A percentile compares a stretch with the other conserved stretches of the same genome.
phyloP scores from a whole-genome alignment of 164 flowering plant genomes.

The Annona cherimola region DNA sequence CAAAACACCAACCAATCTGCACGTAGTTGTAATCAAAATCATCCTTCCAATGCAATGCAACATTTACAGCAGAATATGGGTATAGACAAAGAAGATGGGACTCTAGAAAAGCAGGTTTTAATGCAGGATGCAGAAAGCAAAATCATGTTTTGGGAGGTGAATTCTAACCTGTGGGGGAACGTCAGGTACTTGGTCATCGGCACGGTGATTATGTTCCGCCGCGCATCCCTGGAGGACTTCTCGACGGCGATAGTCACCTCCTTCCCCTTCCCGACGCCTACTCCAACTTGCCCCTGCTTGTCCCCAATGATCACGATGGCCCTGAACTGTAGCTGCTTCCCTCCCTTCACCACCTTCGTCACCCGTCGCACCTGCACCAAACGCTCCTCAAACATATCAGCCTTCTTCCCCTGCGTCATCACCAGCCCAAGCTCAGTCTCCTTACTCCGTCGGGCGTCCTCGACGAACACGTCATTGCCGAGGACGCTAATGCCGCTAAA shows the following conservation, averaged over 20 bases:
- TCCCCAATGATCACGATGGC: constrained; percentile 89
- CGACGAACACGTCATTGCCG: constrained; percentile 62
- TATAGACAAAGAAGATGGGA: background rate
- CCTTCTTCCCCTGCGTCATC: constrained; percentile 52
- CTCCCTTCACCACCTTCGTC: constrained; percentile 98
- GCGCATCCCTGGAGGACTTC: constrained; percentile 70
- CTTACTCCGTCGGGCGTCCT: constrained; percentile 71
- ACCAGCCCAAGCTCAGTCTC: constrained; percentile 42
- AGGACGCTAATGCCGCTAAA: constrained; percentile 64
- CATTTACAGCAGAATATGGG: background rate
- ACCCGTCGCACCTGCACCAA: constrained; percentile 93
- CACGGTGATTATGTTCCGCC: constrained; percentile 67
- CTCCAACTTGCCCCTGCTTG: constrained; percentile 87
- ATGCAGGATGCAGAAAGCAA: background rate
- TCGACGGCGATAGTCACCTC: constrained; percentile 77
- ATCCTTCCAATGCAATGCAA: background rate
- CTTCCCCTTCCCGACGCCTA: constrained; percentile 88
- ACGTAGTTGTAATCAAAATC: background rate
- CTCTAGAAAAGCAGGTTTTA: too few relatives aligned
- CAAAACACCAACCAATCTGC: background rate
- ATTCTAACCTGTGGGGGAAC: constrained; percentile 77
- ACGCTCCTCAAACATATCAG: constrained; percentile 88
- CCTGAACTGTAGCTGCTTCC: constrained; percentile 78
- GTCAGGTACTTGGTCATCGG: constrained; percentile 88
- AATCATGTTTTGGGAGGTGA: background rate